These are phyloP conservation scores for Leptomonas seymouri DNA, from an alignment of 208 protist species.

Conservation along the genomic window DNA sequence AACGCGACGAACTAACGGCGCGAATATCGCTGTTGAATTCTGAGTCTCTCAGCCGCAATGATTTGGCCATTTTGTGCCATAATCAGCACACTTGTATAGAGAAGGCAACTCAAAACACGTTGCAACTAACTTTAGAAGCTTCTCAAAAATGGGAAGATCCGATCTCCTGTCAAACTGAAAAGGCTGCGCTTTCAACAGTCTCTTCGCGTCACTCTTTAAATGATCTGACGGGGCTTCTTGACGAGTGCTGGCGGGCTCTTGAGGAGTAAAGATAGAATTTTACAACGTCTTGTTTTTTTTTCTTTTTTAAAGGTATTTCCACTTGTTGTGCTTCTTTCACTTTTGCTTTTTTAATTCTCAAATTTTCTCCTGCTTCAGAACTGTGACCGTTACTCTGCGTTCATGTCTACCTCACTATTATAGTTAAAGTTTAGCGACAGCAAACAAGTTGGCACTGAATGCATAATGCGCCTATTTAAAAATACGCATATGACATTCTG, in stretches of 20 bases:
- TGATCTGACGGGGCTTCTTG: constrained; percentile 29
- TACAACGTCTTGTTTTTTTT: too few relatives aligned
- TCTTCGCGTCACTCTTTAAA: constrained; percentile 11
- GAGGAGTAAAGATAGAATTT: constrained; percentile 10
- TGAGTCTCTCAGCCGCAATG: neutral
- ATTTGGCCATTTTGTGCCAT: neutral
- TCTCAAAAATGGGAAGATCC: neutral
- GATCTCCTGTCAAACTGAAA: too few relatives aligned
- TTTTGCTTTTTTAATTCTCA: too few relatives aligned
- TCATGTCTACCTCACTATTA: too few relatives aligned
- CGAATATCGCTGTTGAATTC: neutral
- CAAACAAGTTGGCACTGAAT: too few relatives aligned
- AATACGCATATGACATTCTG: too few relatives aligned
- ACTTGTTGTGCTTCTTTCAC: too few relatives aligned
- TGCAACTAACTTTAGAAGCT: neutral
- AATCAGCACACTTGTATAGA: neutral
- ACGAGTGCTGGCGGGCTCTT: constrained; percentile 27
- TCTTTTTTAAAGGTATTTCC: too few relatives aligned
- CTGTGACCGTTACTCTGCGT: too few relatives aligned
- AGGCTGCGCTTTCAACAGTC: neutral
- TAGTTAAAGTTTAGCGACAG: too few relatives aligned
- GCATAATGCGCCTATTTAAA: too few relatives aligned
- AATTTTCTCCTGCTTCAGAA: too few relatives aligned
- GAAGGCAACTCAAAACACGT: neutral
- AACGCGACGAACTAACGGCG: constrained; percentile 3